These are phyloP conservation scores for Suillus plorans DNA, from an alignment of 768 basidiomycete genomes.

Conservation along the genomic window DNA sequence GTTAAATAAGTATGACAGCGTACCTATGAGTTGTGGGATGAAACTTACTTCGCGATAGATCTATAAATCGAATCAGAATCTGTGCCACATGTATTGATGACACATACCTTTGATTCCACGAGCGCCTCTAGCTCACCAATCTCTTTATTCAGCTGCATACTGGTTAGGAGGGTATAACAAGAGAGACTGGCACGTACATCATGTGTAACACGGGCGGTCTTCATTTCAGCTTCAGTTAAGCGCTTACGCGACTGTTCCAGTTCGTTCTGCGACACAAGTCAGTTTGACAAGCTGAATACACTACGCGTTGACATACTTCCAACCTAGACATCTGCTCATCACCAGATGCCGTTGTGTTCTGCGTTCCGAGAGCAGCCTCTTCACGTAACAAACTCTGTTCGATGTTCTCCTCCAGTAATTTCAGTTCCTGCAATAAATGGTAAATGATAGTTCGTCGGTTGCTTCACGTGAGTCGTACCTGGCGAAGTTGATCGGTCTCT, in stretches of 20 bases:
- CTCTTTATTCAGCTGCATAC: conserved; percentile 78
- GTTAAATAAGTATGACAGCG: neutral
- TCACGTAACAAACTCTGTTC: conserved; percentile 58
- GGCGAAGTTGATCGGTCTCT: conserved; percentile 61
- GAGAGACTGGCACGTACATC: conserved; percentile 47
- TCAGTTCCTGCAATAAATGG: conserved; percentile 57
- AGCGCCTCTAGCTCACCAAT: conserved; percentile 89
- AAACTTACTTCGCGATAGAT: conserved; percentile 76
- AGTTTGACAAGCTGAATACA: neutral
- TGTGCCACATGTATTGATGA: neutral
- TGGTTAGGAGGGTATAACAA: neutral
- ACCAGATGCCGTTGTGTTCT: conserved; percentile 12
- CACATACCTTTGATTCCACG: conserved; percentile 85
- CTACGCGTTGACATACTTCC: conserved; percentile 43
- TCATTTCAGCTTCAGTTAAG: conserved; percentile 69
- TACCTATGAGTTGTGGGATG: neutral
- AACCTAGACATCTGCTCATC: conserved; percentile 48
- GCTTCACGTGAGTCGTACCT: conserved; percentile 41
- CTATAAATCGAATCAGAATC: conserved; percentile 35
- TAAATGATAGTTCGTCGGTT: neutral
- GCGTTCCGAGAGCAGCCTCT: conserved; percentile 39
- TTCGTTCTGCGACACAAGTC: conserved; percentile 45
- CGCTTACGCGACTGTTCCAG: conserved; percentile 70
- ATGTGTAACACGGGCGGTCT: conserved; percentile 65
- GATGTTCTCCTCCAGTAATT: conserved; percentile 72